Conservation (phyloP, 208 protist genomes). For the Crithidia fasciculata region DNA sequence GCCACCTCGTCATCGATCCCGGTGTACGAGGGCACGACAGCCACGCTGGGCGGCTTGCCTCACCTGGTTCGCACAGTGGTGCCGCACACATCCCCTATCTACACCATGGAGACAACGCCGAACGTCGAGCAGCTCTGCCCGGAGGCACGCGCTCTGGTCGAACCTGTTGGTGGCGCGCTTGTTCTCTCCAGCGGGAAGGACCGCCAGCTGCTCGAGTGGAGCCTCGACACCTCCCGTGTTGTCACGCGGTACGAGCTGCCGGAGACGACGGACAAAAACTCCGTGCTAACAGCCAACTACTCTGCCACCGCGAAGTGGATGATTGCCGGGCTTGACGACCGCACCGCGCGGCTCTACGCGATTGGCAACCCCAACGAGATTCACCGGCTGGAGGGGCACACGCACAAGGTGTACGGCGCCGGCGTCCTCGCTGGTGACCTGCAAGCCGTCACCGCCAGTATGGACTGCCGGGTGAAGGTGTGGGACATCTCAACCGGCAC, state of each 20-base stretch:
- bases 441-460: slow-evolving; percentile 50
- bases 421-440: slow-evolving; percentile 42
- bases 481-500: slow-evolving; percentile 60
- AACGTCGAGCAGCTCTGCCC: slow-evolving; percentile 20
- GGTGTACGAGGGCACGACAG: slow-evolving; percentile 5
- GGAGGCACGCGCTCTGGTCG: slow-evolving; percentile 19
- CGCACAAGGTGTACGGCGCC: slow-evolving; percentile 63
- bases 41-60: slow-evolving; percentile 18
- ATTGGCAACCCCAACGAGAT: slow-evolving; percentile 33
- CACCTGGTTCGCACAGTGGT: slow-evolving; percentile 31
- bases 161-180: slow-evolving; percentile 18
- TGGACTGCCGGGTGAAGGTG: slow-evolving; percentile 57
- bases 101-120: slow-evolving; percentile 42
- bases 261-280: slow-evolving; percentile 18
- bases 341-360: slow-evolving; percentile 31
- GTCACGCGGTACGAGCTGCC: slow-evolving; percentile 32
- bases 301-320: slow-evolving; percentile 26
- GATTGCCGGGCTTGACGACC: slow-evolving; percentile 43
- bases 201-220: slow-evolving; percentile 39
- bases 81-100: slow-evolving; percentile 46
- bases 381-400: slow-evolving; percentile 46
- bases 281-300: slow-evolving; percentile 34
- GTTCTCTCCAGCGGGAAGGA: slow-evolving; percentile 41
- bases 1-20: background rate
- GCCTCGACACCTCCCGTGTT: slow-evolving; percentile 17